Base-by-base conservation (phyloP, 345 rosid genomes). In the Mercurialis annua region DNA sequence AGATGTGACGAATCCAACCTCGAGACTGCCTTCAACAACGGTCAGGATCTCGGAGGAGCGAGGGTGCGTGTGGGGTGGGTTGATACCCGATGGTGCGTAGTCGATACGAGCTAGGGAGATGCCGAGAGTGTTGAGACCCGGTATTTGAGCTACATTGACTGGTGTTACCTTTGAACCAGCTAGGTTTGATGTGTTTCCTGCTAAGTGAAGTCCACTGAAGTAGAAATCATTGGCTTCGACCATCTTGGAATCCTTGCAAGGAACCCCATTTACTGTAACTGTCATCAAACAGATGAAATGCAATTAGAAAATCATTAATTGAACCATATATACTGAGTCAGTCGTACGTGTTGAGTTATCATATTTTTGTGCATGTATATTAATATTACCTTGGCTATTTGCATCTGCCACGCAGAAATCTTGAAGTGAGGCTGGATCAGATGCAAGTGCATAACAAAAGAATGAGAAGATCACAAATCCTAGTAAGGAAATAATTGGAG, bases 51-150 rank as follows among this genome's bases (percentile, higher is more conserved):
- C 68, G 5, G 44, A 10, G n/a, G 47, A 57, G 0, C 68, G 23
- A 18, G 58, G 68, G 27, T 64, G 68, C 10, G 14, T 31, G 15
- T 64, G 68, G 20, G 68, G 68, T 10, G 68, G 58, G 6, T 64
- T 64, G 26, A 64, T 16, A 1, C 68, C 68, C 18, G 14, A n/a
- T 0, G 57, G 56, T 30, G 57, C 68, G 2, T 30, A 64, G n/a
- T 64, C 68, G 0, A 64, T 49, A 9, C 68, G 57, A 10, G 55
- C 68, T 5, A 64, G 38, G 4, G 68, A 64, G 27, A 64, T 11
- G 20, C 57, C 68, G 14, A 64, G 68, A 21, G 68, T 64, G 30
- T 64, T 64, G 5, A 64, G 31, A 1, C 68, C 68, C 10, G 68
- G 58, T 1, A 64, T 48, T 48, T 64, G 55, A 3, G 16, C 17